Conservation (phyloP, 2,329 filamentous ascomycete species). For the Exophiala lecanii-corni region DNA sequence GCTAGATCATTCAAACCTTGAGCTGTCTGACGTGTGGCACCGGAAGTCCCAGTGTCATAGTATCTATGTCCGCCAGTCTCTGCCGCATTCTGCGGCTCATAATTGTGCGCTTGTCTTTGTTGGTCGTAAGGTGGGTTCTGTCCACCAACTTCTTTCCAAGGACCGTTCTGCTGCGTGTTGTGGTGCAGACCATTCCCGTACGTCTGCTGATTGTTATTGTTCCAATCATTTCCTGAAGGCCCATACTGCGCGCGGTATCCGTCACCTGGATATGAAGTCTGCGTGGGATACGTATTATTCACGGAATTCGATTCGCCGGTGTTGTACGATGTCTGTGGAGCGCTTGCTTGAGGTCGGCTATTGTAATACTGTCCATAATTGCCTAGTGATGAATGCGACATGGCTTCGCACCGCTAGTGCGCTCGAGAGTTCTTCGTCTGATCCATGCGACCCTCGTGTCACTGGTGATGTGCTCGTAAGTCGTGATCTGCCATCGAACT, state of each 20-base stretch:
- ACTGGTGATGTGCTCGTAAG: too few species aligned
- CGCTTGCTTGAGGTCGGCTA: conserved; percentile 11
- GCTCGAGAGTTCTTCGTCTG: too few species aligned
- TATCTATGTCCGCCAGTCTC: conserved; percentile 3
- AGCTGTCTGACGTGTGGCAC: conserved; percentile 7
- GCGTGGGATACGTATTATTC: conserved; percentile 7
- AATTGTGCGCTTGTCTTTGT: conserved; percentile 4
- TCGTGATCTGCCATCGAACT: too few species aligned
- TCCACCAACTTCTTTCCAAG: conserved; percentile 7
- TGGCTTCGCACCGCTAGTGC: too few species aligned
- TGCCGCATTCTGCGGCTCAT: conserved; percentile 5
- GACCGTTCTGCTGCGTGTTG: conserved; percentile 6
- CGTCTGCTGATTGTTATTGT: conserved; percentile 12
- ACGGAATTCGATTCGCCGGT: conserved; percentile 1
- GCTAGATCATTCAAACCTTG: conserved; percentile 25
- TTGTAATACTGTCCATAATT: conserved; percentile 18
- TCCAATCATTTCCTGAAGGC: conserved; percentile 18
- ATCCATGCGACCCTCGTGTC: too few species aligned
- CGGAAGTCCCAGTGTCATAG: conserved; percentile 7
- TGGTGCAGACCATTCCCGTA: conserved; percentile 13
- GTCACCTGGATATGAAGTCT: conserved; percentile 11
- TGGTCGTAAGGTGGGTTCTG: conserved; percentile 9
- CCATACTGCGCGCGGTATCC: conserved; percentile 15
- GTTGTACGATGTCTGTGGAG: conserved; percentile 12
- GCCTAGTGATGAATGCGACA: conserved; percentile 19